These are phyloP conservation scores for Lactarius pseudohatsudake DNA, from an alignment of 768 basidiomycete species.

Conservation along the genomic window DNA sequence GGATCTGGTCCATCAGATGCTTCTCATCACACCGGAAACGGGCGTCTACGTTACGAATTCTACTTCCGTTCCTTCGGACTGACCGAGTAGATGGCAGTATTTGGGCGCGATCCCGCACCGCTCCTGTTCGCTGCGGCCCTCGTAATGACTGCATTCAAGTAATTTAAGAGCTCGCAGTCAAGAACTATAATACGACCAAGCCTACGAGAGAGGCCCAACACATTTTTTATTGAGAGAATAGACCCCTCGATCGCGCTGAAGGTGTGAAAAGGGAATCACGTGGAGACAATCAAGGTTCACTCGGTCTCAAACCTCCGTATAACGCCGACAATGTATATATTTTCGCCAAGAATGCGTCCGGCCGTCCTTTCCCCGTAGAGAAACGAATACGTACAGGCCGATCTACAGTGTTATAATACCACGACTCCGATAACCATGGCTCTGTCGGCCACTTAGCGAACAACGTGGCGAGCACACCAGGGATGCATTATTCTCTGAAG, in stretches of 20 bases:
- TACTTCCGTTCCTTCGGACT: slow-evolving; percentile 22
- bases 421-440: slow-evolving; percentile 10
- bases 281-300: slow-evolving; percentile 7
- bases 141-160: background rate
- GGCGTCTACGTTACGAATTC: slow-evolving; percentile 22
- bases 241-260: background rate
- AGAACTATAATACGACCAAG: background rate
- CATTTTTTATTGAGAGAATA: background rate
- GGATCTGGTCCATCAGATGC: slow-evolving; percentile 24
- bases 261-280: slow-evolving; percentile 9
- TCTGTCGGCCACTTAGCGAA: background rate
- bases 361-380: slow-evolving; percentile 6
- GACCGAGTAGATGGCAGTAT: background rate
- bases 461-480: background rate
- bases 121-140: slow-evolving; percentile 3
- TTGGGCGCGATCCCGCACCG: slow-evolving; percentile 14
- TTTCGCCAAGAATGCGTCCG: background rate
- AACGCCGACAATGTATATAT: background rate
- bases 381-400: background rate
- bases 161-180: background rate
- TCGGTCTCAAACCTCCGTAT: slow-evolving; percentile 9
- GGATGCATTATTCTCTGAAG: background rate
- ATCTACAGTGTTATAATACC: background rate
- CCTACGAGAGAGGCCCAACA: background rate
- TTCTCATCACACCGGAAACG: slow-evolving; percentile 26